Conservation (phyloP, 1,284 basidiomycete genomes). For the Cronartium ribicola region DNA sequence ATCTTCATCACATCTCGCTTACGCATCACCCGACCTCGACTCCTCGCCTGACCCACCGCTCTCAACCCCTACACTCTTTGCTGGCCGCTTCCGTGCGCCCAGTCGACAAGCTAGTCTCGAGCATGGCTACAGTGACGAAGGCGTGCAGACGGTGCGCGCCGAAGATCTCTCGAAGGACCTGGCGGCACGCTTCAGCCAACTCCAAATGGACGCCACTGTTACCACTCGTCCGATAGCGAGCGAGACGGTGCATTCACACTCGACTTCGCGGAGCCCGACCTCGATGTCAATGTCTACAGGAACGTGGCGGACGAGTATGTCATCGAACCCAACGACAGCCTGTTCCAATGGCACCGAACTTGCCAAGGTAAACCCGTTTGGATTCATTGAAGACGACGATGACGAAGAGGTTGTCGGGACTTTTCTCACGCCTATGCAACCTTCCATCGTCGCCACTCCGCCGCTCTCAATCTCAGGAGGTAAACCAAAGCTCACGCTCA, state of each 20-base stretch:
- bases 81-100: background rate
- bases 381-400: slow-evolving; percentile 21
- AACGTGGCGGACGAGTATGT: slow-evolving; percentile 13
- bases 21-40: background rate
- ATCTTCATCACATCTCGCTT: background rate
- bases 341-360: background rate
- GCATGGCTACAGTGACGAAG: slow-evolving; percentile 9
- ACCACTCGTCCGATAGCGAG: background rate
- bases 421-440: slow-evolving; percentile 41
- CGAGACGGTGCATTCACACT: background rate
- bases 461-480: background rate
- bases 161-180: background rate
- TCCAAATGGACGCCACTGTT: background rate
- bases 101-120: background rate
- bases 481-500: slow-evolving; percentile 36
- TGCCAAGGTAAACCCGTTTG: slow-evolving; percentile 15
- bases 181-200: background rate
- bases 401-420: slow-evolving; percentile 40
- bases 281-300: slow-evolving; percentile 1
- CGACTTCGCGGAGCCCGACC: background rate
- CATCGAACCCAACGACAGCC: slow-evolving; percentile 16
- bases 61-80: background rate
- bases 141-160: background rate
- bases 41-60: background rate
- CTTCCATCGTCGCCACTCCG: slow-evolving; percentile 3